Evolutionary conservation across 2,329 filamentous ascomycete genomes (phyloP), one percentile per base, ranked within the genome.

Genomic region (Dactylella cylindrospora): DNA sequence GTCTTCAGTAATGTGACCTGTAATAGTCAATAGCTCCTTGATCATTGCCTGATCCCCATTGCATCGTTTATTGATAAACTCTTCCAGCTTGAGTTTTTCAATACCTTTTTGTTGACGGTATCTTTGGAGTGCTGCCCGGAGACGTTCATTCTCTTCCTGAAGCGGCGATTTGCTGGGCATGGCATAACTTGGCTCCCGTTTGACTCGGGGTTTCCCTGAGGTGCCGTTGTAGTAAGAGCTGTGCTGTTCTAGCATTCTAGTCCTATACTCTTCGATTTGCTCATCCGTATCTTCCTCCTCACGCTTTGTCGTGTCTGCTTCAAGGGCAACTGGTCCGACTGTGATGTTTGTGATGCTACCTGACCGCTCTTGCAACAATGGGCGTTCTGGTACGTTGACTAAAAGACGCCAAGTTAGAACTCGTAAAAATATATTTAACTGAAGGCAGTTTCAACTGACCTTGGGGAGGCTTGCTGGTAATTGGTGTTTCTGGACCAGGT

Each of bases 1-100:
- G 17, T 62, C 57, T 40, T 62, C 57, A 43, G 57, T 44, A 32
- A 62, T 62, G 19, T 62, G 57, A 12, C 57, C 57, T 15, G 57
- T 62, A 25, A 62, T 62, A 28, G 57, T 62, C 50, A 62, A 50
- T 32, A 62, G 57, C 36, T 62, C 57, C 43, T 62, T 62, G 57
- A 62, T 62, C 57, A 62, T 62, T 62, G 49, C 57, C 39, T 62
- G 57, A 22, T 62, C 57, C 25, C 57, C 57, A 35, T 50, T 62
- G 26, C 57, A 62, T 10, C 57, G 49, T 32, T 44, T 47, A 15
- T 62, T 62, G 44, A 62, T 62, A 32, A 62, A 62, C 50, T 62
- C 57, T 33, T 62, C 57, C 13, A 62, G 57, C 23, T 62, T 62
- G 31, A 62, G 57, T 26, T 49, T 43, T 45, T 62, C 57, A 44